A percentile compares a stretch with the other conserved stretches of the same genome.
phyloP scores from a whole-genome alignment of 164 flowering plant genomes.

The Litsea cubeba region DNA sequence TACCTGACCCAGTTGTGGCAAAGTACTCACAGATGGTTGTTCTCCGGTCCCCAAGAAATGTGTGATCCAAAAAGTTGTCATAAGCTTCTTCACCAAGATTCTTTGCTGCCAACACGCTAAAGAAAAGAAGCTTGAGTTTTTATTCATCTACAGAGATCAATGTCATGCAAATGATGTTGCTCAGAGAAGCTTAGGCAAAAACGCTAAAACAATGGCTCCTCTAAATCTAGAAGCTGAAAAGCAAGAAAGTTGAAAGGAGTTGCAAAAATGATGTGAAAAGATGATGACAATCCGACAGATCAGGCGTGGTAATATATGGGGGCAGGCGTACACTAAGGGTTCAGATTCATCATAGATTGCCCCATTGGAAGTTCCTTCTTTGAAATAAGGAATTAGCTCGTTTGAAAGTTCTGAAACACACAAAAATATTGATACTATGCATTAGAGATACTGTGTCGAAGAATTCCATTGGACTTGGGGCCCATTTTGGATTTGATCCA shows the following conservation, averaged over 20 bases:
- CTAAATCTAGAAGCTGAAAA: not conserved
- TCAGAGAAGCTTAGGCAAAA: not conserved
- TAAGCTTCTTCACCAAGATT: slow-evolving; percentile 58
- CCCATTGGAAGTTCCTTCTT: no score
- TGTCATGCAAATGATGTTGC: not conserved
- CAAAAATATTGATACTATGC: no score
- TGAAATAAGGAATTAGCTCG: no score
- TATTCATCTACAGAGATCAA: not conserved
- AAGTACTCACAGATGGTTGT: slow-evolving; percentile 72
- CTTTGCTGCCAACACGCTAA: slow-evolving; percentile 81
- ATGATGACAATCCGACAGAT: no score
- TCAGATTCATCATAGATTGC: no score
- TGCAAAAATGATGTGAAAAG: no score
- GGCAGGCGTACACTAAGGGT: no score
- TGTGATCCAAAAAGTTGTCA: slow-evolving; percentile 81
- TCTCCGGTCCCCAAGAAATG: slow-evolving; percentile 73
- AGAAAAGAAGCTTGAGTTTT: not conserved
- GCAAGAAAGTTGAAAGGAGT: not conserved
- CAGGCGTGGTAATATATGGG: no score
- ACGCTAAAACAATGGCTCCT: not conserved
- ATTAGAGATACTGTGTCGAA: no score
- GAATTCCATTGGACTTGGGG: no score
- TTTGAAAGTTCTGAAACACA: no score
- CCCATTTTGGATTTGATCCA: no score
- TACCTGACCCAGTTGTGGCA: slow-evolving; percentile 62